These are phyloP conservation scores for Voacanga thouarsii DNA, from an alignment of 257 asterid genomes.

Conservation along the genomic window DNA sequence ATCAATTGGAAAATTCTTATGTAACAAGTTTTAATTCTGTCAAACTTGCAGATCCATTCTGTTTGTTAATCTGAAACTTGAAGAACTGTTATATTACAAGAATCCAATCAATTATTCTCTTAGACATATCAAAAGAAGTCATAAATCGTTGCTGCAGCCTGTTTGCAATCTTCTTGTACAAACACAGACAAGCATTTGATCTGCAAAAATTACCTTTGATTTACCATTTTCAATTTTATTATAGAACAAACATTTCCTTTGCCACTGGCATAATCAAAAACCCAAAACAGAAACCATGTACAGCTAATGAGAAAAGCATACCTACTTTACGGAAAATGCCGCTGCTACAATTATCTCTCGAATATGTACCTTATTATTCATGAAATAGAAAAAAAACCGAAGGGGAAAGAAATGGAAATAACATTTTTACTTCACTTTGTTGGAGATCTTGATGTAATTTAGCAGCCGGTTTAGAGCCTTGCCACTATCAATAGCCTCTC, in stretches of 20 bases:
- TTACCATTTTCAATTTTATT: not conserved
- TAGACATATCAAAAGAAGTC: too few species aligned
- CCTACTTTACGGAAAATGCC: slow-evolving; percentile 2
- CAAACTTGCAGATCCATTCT: too few species aligned
- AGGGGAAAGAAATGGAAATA: not conserved
- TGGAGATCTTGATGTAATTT: slow-evolving; percentile 65
- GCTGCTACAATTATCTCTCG: not conserved
- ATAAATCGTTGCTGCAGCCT: not conserved
- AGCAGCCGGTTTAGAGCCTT: slow-evolving; percentile 69
- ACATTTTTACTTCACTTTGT: slow-evolving; percentile 30
- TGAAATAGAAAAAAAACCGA: slow-evolving; percentile 1
- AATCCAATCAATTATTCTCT: not conserved
- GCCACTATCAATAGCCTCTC: slow-evolving; percentile 92
- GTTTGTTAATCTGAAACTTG: not conserved
- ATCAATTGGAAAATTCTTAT: too few species aligned
- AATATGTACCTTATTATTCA: not conserved
- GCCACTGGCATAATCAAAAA: not conserved
- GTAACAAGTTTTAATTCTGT: too few species aligned
- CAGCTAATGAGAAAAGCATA: not conserved
- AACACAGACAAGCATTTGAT: not conserved
- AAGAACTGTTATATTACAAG: not conserved
- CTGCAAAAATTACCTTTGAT: not conserved
- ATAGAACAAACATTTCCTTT: not conserved
- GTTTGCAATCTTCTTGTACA: not conserved
- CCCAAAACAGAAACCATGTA: not conserved